A percentile compares a stretch with the other conserved stretches of the same genome.
Conservation (phyloP, 176 grass and related monocot genomes). For the Zea mays region DNA sequence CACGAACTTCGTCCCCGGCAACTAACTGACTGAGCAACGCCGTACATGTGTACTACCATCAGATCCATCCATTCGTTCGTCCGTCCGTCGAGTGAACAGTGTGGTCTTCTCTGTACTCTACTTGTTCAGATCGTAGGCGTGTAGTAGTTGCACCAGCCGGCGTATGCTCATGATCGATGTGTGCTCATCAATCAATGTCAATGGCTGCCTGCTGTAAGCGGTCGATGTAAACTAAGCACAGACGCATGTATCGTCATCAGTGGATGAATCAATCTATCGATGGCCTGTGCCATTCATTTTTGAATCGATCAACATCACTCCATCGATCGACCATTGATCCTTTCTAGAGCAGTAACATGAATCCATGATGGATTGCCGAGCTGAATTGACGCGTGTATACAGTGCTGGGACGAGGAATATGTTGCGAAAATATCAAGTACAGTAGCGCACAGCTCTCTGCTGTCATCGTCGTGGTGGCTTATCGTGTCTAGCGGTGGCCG, state of each 20-base stretch:
- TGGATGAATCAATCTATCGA: background rate
- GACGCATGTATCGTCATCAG: background rate
- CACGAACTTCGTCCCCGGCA: constrained; percentile 98
- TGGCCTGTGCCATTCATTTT: background rate
- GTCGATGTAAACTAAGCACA: constrained; percentile 25
- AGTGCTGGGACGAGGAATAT: too few species aligned
- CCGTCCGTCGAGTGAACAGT: background rate
- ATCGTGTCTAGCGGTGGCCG: too few species aligned
- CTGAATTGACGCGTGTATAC: too few species aligned
- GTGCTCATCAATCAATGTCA: background rate
- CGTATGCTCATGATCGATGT: background rate
- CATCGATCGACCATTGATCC: too few species aligned
- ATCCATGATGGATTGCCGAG: too few species aligned
- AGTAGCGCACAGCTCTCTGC: too few species aligned
- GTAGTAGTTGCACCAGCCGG: constrained; percentile 16
- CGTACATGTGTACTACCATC: too few species aligned
- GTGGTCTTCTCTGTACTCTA: background rate
- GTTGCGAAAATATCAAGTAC: too few species aligned
- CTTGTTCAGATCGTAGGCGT: background rate
- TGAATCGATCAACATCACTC: background rate
- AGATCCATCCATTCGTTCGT: too few species aligned
- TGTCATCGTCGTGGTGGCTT: too few species aligned
- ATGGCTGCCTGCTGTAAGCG: background rate
- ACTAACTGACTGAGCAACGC: background rate
- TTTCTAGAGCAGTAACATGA: too few species aligned